phyloP scores from a whole-genome alignment of 805 yeast species.

The Yueomyces sp. region DNA sequence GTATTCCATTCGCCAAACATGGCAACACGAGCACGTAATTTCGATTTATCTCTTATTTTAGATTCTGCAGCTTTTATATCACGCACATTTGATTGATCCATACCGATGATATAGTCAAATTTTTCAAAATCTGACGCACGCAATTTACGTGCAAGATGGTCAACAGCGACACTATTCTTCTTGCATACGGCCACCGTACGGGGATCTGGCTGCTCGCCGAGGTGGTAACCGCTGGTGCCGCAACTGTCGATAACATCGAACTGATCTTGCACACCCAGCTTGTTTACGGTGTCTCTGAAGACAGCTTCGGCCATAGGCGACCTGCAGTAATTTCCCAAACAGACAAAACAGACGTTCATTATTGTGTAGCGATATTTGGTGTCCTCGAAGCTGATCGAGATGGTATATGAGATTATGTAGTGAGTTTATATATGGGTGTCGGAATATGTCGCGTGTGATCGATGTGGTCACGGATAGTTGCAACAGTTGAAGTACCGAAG shows the following conservation, averaged over 20 bases:
- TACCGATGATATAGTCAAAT: conserved; percentile 58
- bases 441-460: too few species aligned
- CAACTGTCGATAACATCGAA: conserved; percentile 64
- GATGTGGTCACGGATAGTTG: too few species aligned
- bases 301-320: conserved; percentile 98
- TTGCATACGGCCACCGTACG: conserved; percentile 59
- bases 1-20: conserved; percentile 77
- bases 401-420: too few species aligned
- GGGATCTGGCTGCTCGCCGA: conserved; percentile 71
- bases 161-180: conserved; percentile 58
- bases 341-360: conserved; percentile 62
- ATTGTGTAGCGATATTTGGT: too few species aligned
- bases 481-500: too few species aligned
- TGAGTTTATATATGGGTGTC: too few species aligned
- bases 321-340: conserved; percentile 85
- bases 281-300: conserved; percentile 49
- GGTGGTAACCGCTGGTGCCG: conserved; percentile 79
- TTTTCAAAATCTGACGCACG: conserved; percentile 33
- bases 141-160: conserved; percentile 66
- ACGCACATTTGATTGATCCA: conserved; percentile 50
- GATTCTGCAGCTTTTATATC: conserved; percentile 44
- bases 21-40: conserved; percentile 30
- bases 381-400: too few species aligned
- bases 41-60: conserved; percentile 18
- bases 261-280: conserved; percentile 27